phyloP scores from a whole-genome alignment of 2,329 filamentous ascomycete species.

The Chalaropsis thielavioides region DNA sequence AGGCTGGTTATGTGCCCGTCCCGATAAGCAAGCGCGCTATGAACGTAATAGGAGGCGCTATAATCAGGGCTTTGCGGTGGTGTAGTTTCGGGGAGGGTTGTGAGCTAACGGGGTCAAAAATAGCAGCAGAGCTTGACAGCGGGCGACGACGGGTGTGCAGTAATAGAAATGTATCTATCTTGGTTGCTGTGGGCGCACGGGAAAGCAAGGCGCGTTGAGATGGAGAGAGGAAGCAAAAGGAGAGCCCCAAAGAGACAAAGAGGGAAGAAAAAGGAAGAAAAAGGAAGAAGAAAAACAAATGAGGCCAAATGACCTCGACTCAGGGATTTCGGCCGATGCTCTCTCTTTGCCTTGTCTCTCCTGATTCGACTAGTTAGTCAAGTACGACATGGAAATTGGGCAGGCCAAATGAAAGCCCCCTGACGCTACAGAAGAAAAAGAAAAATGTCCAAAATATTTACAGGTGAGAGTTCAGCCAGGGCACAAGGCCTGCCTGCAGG shows the following conservation, averaged over 20 bases:
- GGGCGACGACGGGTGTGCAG: neutral
- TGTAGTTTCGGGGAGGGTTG: neutral
- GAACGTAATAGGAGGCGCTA: slow-evolving; percentile 1
- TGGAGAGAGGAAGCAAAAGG: neutral
- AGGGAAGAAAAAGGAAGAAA: neutral
- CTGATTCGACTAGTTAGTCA: neutral
- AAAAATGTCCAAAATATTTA: neutral
- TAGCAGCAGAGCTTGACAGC: neutral
- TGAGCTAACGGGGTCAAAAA: slow-evolving; percentile 3
- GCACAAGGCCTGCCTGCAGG: neutral
- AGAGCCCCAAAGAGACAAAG: neutral
- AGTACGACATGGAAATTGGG: slow-evolving; percentile 2
- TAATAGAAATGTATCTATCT: too few species aligned
- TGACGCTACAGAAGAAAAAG: neutral
- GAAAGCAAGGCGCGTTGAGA: neutral
- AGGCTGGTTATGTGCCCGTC: neutral
- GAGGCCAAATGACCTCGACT: neutral
- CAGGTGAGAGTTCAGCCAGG: neutral
- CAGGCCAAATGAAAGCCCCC: neutral
- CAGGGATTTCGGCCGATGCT: neutral
- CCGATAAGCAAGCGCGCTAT: neutral
- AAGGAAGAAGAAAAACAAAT: neutral
- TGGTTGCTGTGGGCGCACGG: too few species aligned
- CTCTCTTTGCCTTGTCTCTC: neutral
- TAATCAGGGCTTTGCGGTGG: slow-evolving; percentile 1